Evolutionary conservation across 208 protist genomes (phyloP).

Genomic region (Crithidia expoeki): DNA sequence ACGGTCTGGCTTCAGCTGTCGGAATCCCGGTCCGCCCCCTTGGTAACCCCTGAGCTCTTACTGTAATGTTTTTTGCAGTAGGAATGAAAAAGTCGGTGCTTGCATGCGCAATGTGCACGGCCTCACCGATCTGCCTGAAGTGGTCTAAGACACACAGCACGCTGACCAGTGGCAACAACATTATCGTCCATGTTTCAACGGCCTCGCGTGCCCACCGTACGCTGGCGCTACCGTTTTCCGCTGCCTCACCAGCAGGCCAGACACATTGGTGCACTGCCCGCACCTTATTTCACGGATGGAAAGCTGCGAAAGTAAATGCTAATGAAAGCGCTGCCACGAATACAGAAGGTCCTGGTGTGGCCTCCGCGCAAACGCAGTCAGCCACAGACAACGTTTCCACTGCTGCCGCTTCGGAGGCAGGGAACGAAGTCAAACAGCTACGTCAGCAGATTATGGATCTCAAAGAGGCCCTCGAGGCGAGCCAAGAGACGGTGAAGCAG

Average conservation of each 20-base stretch:
- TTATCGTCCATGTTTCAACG: too few relatives aligned
- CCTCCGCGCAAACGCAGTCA: background rate
- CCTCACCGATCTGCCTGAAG: too few relatives aligned
- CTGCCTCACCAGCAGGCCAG: background rate
- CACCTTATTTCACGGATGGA: constrained; percentile 5
- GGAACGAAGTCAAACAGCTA: constrained; percentile 8
- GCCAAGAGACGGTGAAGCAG: constrained; percentile 35
- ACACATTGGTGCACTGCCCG: background rate
- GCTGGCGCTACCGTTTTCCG: background rate
- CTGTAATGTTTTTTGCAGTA: too few relatives aligned
- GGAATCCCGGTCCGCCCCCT: too few relatives aligned
- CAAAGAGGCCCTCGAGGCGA: constrained; percentile 30
- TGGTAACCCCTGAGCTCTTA: too few relatives aligned
- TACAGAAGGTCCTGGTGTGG: too few relatives aligned
- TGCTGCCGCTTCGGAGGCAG: background rate
- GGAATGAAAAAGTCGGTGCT: too few relatives aligned
- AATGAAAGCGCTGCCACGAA: background rate
- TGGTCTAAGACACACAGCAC: too few relatives aligned
- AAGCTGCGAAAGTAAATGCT: background rate
- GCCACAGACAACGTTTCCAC: background rate
- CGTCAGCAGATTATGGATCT: constrained; percentile 31
- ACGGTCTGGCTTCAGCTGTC: too few relatives aligned
- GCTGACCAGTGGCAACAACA: too few relatives aligned
- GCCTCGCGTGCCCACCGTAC: background rate
- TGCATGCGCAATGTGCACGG: too few relatives aligned